These are phyloP conservation scores for Reutealis trisperma DNA, from an alignment of 345 rosid genomes.

Conservation along the genomic window DNA sequence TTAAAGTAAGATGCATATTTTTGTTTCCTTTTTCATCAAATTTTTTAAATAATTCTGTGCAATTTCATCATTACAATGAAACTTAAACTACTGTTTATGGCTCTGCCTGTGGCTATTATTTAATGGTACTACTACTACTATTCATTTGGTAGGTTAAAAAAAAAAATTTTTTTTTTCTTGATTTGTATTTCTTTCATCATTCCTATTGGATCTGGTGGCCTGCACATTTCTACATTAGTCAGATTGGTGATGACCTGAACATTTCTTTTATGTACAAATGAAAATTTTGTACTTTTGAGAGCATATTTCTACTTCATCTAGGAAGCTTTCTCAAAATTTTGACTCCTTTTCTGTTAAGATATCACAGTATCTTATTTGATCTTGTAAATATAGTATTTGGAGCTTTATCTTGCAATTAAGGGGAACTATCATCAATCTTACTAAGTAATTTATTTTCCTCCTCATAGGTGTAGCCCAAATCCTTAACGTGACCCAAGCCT, in stretches of 20 bases:
- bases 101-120: not conserved
- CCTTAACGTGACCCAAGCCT: no score
- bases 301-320: not conserved
- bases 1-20: conserved; percentile 62
- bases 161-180: not conserved
- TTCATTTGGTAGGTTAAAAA: not conserved
- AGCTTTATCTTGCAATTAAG: not conserved
- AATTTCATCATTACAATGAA: not conserved
- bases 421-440: not conserved
- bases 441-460: no score
- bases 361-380: not conserved
- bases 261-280: not conserved
- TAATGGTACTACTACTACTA: no score
- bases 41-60: not conserved
- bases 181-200: not conserved
- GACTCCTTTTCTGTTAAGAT: not conserved
- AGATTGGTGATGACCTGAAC: no score
- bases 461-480: no score
- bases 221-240: not conserved
- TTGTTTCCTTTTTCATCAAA: not conserved
- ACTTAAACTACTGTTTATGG: not conserved
- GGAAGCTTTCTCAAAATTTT: not conserved
- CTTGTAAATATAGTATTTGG: not conserved
- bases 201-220: not conserved
- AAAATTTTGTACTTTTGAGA: not conserved